These are phyloP conservation scores for Boletus smithii DNA, from an alignment of 1,284 basidiomycete species.

Conservation along the genomic window DNA sequence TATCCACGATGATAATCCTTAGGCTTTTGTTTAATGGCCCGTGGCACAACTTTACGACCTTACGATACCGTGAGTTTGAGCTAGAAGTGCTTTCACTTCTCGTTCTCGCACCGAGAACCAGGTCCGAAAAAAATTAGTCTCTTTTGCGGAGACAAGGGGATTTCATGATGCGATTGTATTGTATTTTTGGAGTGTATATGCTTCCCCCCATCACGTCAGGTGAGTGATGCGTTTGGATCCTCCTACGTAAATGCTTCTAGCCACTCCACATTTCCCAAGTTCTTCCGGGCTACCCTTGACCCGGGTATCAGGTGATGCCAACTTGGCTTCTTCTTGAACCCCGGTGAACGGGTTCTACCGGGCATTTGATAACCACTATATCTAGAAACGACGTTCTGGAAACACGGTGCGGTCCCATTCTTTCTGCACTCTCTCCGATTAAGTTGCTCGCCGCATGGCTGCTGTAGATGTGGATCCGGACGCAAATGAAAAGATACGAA, in stretches of 20 bases:
- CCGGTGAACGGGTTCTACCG: constrained; percentile 8
- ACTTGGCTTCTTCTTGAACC: constrained; percentile 6
- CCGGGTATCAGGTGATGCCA: background rate
- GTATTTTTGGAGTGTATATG: no score
- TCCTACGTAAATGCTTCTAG: no score
- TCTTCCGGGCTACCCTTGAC: no score
- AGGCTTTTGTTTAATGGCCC: no score
- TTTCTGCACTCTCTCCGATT: background rate
- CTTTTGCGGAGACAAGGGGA: constrained; percentile 14
- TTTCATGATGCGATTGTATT: no score
- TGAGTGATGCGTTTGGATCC: constrained; percentile 11
- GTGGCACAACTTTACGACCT: background rate
- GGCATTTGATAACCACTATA: constrained; percentile 9
- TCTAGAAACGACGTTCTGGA: constrained; percentile 3
- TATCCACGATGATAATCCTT: no score
- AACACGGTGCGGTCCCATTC: background rate
- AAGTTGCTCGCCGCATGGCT: constrained; percentile 11
- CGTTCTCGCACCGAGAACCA: background rate
- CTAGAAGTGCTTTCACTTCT: background rate
- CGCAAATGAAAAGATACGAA: constrained; percentile 13
- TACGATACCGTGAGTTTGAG: background rate
- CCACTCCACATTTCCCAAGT: no score
- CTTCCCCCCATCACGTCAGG: constrained; percentile 13
- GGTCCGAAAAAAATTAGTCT: constrained; percentile 2
- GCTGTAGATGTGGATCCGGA: constrained; percentile 1